These are phyloP conservation scores for Solanum ossicruentum DNA, from an alignment of 257 asterid species.

Conservation along the genomic window DNA sequence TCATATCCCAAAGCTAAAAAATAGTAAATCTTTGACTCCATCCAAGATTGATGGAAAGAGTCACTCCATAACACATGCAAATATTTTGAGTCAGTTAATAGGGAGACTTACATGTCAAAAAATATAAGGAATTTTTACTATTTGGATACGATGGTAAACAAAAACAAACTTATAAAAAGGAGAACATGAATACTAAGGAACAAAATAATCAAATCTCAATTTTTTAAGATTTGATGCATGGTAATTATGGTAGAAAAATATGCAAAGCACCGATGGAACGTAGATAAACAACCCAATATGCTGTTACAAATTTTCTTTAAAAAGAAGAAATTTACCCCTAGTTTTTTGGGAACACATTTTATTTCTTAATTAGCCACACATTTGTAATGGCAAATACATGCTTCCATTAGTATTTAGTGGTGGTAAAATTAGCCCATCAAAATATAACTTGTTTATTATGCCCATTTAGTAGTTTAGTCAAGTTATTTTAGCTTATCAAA, in stretches of 20 bases:
- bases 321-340: not conserved
- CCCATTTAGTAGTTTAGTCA: not conserved
- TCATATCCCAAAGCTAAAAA: too few relatives aligned
- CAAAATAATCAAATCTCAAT: not conserved
- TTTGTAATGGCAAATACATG: not conserved
- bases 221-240: not conserved
- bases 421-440: not conserved
- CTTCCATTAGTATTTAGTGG: not conserved
- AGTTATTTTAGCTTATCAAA: too few relatives aligned
- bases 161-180: not conserved
- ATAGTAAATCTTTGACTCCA: too few relatives aligned
- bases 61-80: not conserved
- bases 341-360: not conserved
- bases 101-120: not conserved
- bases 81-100: not conserved
- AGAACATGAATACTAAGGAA: not conserved
- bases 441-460: not conserved
- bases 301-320: not conserved
- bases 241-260: not conserved
- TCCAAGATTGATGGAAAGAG: too few relatives aligned
- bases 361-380: not conserved
- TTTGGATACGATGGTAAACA: not conserved
- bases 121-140: not conserved
- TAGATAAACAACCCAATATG: not conserved
- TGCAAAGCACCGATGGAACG: not conserved